Percentiles rank a stretch among this genome's conserved stretches.
phyloP scores from a whole-genome alignment of 2,329 filamentous ascomycete genomes.

The Cryphonectria radicalis region DNA sequence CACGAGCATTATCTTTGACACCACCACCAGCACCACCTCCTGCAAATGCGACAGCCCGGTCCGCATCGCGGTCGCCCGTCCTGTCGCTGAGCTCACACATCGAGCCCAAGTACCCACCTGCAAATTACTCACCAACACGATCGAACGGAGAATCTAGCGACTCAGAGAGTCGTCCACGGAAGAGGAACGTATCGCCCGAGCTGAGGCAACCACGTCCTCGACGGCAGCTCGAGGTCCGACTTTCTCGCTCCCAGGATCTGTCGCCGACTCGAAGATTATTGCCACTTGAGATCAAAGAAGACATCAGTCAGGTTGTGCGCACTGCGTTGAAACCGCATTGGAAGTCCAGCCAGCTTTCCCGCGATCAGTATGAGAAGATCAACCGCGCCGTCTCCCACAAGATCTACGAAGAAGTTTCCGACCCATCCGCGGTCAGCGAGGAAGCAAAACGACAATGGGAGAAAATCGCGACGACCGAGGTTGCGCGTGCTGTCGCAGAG shows the following conservation, averaged over 20 bases:
- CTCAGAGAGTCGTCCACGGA: slow-evolving; percentile 41
- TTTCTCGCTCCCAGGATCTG: slow-evolving; percentile 60
- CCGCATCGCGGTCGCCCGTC: slow-evolving; percentile 61
- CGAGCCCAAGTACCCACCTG: slow-evolving; percentile 74
- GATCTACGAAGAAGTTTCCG: slow-evolving; percentile 73
- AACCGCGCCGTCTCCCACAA: slow-evolving; percentile 88
- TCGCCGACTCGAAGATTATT: slow-evolving; percentile 71
- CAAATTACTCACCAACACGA: slow-evolving; percentile 70
- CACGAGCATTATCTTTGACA: slow-evolving; percentile 68
- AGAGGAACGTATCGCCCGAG: slow-evolving; percentile 44
- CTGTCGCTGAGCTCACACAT: slow-evolving; percentile 72
- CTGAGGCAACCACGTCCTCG: slow-evolving; percentile 58
- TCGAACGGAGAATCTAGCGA: slow-evolving; percentile 52
- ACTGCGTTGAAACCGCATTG: slow-evolving; percentile 82
- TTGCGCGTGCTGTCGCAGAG: slow-evolving; percentile 71
- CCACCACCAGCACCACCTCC: slow-evolving; percentile 60
- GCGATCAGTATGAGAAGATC: slow-evolving; percentile 90
- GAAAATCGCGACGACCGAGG: slow-evolving; percentile 76
- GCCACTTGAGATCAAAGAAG: slow-evolving; percentile 83
- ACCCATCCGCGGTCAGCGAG: slow-evolving; percentile 63
- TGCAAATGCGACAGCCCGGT: slow-evolving; percentile 55
- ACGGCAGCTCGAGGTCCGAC: slow-evolving; percentile 48
- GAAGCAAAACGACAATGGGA: slow-evolving; percentile 73
- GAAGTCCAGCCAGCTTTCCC: slow-evolving; percentile 76
- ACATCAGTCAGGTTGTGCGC: slow-evolving; percentile 87